These are phyloP conservation scores for Starmera amethionina DNA, from an alignment of 805 yeast genomes.

Conservation along the genomic window DNA sequence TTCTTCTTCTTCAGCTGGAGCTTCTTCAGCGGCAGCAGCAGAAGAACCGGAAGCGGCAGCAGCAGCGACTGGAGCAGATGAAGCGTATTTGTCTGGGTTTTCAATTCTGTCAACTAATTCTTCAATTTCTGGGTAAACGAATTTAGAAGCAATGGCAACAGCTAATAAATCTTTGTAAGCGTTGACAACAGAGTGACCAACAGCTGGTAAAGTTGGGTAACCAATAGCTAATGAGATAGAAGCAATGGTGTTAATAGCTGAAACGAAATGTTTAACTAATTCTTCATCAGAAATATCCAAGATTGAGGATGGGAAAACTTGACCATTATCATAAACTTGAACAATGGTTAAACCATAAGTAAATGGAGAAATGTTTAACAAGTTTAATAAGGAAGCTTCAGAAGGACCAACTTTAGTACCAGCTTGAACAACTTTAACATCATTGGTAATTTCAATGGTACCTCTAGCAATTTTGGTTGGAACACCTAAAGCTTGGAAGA, in stretches of 20 bases:
- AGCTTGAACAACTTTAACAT: conserved; percentile 87
- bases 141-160: conserved; percentile 95
- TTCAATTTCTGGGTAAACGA: conserved; percentile 98
- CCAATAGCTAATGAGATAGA: conserved; percentile 94
- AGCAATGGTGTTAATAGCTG: conserved; percentile 91
- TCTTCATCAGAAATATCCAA: conserved; percentile 98
- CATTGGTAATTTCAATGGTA: conserved; percentile 98
- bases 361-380: conserved; percentile 99
- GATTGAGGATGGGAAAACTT: conserved; percentile 92
- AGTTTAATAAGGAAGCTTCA: conserved; percentile 96
- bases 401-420: conserved; percentile 95
- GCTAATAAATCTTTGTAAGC: conserved; percentile 98
- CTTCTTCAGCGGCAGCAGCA: conserved; percentile 63
- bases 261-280: conserved; percentile 82
- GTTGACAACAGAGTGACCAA: conserved; percentile 97
- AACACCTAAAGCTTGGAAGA: conserved; percentile 99
- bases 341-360: conserved; percentile 96
- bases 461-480: conserved; percentile 99
- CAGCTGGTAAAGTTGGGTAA: conserved; percentile 99
- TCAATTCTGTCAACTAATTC: conserved; percentile 98
- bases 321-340: conserved; percentile 98
- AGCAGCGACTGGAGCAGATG: conserved; percentile 97
- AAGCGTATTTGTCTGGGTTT: conserved; percentile 99
- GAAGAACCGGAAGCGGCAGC: conserved; percentile 54
- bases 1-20: conserved; percentile 65